A percentile compares a stretch with the other conserved stretches of the same genome.
phyloP scores from a whole-genome alignment of 169 alveolate genomes.

The Plasmodium chabaudi region DNA sequence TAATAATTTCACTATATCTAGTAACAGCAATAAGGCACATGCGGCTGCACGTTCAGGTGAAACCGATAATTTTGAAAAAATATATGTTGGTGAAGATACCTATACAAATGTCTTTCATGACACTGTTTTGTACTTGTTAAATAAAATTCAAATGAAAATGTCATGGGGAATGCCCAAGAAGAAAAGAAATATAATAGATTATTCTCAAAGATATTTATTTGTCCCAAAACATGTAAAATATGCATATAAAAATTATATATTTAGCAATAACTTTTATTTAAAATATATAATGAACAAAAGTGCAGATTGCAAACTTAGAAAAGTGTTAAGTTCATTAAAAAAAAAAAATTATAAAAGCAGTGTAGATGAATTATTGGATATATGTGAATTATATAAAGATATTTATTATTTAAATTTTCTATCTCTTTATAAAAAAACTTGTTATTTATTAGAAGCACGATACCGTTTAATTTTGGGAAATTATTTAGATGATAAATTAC shows the following conservation, averaged over 20 bases:
- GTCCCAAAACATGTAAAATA: slow-evolving; percentile 16
- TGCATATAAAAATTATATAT: slow-evolving; percentile 39
- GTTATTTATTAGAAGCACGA: neutral
- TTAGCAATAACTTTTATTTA: slow-evolving; percentile 41
- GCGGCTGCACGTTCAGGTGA: too few species aligned
- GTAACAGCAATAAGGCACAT: too few species aligned
- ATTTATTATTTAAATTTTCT: slow-evolving; percentile 19
- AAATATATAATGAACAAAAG: slow-evolving; percentile 14
- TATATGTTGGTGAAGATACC: neutral
- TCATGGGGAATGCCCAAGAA: neutral
- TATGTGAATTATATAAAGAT: slow-evolving; percentile 17
- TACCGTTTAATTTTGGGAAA: neutral
- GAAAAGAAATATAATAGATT: slow-evolving; percentile 28
- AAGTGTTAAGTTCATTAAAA: neutral
- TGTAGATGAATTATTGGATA: neutral
- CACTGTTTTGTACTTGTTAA: neutral
- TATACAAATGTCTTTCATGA: neutral
- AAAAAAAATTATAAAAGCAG: slow-evolving; percentile 16
- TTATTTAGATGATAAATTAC: slow-evolving; percentile 1
- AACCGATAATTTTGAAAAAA: neutral
- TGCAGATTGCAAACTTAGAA: neutral
- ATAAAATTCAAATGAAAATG: slow-evolving; percentile 17
- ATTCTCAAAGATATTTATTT: slow-evolving; percentile 16
- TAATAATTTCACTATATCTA: too few species aligned
- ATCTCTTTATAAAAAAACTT: slow-evolving; percentile 2